A percentile compares a stretch with the other conserved stretches of the same genome.
Conservation (phyloP, 2,329 filamentous ascomycete genomes). For the Xylariaceae sp. region DNA sequence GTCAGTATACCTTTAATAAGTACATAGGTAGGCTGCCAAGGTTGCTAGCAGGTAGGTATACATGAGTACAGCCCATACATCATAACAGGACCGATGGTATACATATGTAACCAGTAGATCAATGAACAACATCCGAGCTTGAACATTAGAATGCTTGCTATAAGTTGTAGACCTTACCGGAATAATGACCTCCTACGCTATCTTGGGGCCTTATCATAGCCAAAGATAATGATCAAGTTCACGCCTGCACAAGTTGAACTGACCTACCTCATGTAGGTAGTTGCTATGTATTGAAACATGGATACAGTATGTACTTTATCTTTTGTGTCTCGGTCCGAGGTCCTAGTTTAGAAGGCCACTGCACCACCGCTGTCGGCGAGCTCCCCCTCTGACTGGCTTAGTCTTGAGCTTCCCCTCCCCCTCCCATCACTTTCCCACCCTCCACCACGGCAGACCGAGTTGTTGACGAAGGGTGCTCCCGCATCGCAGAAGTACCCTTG, state of each 20-base stretch:
- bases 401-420: neutral
- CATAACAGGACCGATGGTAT: no score
- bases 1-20: no score
- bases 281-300: constrained; percentile 6
- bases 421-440: constrained; percentile 3
- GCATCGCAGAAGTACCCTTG: constrained; percentile 13
- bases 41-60: no score
- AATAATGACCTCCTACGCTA: no score
- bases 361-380: constrained; percentile 7
- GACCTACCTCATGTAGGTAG: neutral
- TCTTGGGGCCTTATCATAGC: no score
- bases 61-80: no score
- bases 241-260: neutral
- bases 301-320: constrained; percentile 6
- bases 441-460: constrained; percentile 15
- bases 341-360: constrained; percentile 23
- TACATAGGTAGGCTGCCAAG: no score
- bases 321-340: constrained; percentile 17
- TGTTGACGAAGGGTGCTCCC: constrained; percentile 19
- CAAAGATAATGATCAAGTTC: neutral
- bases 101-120: no score
- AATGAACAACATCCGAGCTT: no score
- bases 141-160: no score
- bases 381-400: constrained; percentile 11
- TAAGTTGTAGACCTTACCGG: no score